Percentiles rank a stretch among this genome's conserved stretches.
Conservation (phyloP, 306 rosid species). For the Prinsepia uniflora region DNA sequence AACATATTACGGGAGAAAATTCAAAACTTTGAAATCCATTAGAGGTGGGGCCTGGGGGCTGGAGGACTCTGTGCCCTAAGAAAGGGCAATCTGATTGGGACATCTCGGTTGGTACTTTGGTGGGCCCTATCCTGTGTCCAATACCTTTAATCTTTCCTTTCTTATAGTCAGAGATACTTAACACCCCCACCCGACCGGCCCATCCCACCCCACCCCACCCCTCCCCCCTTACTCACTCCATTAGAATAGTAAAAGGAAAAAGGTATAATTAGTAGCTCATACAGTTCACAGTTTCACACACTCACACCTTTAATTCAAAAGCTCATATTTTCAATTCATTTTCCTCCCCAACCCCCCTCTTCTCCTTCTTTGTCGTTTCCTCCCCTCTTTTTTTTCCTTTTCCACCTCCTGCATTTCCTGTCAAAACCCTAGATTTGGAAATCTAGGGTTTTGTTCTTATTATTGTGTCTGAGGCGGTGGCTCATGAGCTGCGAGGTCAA, state of each 20-base stretch:
- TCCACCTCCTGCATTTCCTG: conserved; percentile 46
- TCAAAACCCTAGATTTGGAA: conserved; percentile 71
- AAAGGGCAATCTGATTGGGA: conserved; percentile 28
- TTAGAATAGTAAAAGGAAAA: conserved; percentile 15
- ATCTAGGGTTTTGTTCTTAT: conserved; percentile 75
- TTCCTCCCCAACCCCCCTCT: conserved; percentile 13
- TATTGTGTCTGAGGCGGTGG: conserved; percentile 26
- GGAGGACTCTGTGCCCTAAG: conserved; percentile 10
- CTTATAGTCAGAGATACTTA: conserved; percentile 26
- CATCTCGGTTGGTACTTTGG: conserved; percentile 36
- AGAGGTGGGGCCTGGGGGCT: background rate
- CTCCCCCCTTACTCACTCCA: conserved; percentile 10
- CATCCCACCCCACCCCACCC: conserved; percentile 7
- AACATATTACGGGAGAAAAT: no score
- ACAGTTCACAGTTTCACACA: conserved; percentile 2
- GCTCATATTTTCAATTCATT: conserved; percentile 41
- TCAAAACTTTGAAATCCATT: no score
- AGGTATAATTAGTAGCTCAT: conserved; percentile 16
- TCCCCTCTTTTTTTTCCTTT: conserved; percentile 29
- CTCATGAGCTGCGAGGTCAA: conserved; percentile 19
- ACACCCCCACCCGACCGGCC: conserved; percentile 11
- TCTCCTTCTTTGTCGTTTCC: conserved; percentile 16
- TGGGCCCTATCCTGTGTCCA: conserved; percentile 34
- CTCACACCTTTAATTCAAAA: conserved; percentile 36
- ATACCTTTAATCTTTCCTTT: conserved; percentile 16